These are phyloP conservation scores for Aspergillus sp. DNA, from an alignment of 2,329 filamentous ascomycete genomes.

Conservation along the genomic window DNA sequence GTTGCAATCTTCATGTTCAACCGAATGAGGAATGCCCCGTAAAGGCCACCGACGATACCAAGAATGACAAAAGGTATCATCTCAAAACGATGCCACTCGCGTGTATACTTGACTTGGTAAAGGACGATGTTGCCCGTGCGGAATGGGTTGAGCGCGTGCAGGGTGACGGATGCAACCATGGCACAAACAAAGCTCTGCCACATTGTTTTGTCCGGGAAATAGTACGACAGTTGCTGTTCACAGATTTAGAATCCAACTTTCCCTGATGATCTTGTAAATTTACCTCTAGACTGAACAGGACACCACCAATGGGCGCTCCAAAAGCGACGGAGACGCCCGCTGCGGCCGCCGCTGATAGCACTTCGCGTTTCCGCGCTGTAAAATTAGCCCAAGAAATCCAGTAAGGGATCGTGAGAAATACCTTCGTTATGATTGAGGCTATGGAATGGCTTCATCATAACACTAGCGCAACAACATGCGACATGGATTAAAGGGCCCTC, in stretches of 20 bases:
- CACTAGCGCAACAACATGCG: slow-evolving; percentile 91
- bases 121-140: slow-evolving; percentile 92
- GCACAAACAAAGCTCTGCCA: slow-evolving; percentile 99
- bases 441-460: slow-evolving; percentile 87
- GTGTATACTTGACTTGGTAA: slow-evolving; percentile 92
- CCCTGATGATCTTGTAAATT: slow-evolving; percentile 8
- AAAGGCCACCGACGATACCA: slow-evolving; percentile 87
- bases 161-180: slow-evolving; percentile 94
- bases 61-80: slow-evolving; percentile 83
- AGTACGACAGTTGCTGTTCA: slow-evolving; percentile 81
- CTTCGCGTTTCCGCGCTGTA: slow-evolving; percentile 84
- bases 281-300: slow-evolving; percentile 91
- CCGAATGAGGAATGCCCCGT: slow-evolving; percentile 92
- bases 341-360: slow-evolving; percentile 87
- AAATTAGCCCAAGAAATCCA: slow-evolving; percentile 21
- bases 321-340: slow-evolving; percentile 94
- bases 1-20: slow-evolving; percentile 83
- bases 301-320: slow-evolving; percentile 89
- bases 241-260: not conserved
- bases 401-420: slow-evolving; percentile 36
- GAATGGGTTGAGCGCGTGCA: slow-evolving; percentile 93
- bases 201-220: slow-evolving; percentile 99
- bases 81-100: slow-evolving; percentile 92
- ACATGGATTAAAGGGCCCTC: slow-evolving; percentile 95
- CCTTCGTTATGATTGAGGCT: slow-evolving; percentile 85